Conservation (phyloP, 345 rosid genomes). For the Euphorbia tirucalli region DNA sequence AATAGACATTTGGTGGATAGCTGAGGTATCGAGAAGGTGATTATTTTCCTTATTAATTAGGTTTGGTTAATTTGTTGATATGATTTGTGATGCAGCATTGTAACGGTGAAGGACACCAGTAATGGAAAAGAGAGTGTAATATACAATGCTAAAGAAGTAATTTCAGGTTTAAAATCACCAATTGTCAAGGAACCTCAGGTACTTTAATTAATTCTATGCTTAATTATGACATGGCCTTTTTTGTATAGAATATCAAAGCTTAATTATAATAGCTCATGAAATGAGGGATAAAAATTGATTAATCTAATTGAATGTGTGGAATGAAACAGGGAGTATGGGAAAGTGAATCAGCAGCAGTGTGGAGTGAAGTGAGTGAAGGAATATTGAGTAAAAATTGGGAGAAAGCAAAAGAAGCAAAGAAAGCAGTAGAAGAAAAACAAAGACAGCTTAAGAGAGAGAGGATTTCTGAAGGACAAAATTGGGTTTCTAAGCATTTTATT, state of each 20-base stretch:
- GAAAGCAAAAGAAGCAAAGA: slow-evolving; percentile 72
- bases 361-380: slow-evolving; percentile 63
- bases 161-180: slow-evolving; percentile 57
- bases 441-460: slow-evolving; percentile 47
- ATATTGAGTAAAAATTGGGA: slow-evolving; percentile 65
- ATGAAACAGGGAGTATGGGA: slow-evolving; percentile 42
- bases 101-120: slow-evolving; percentile 47
- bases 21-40: no score
- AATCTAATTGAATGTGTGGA: background rate
- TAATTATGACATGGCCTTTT: no score
- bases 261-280: no score
- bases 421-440: slow-evolving; percentile 37
- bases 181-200: slow-evolving; percentile 62
- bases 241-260: no score
- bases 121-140: slow-evolving; percentile 47
- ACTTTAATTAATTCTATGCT: no score
- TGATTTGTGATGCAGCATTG: slow-evolving; percentile 39
- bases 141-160: slow-evolving; percentile 57
- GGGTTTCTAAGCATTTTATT: slow-evolving; percentile 70
- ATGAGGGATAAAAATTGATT: no score
- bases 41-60: no score
- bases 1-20: no score
- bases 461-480: slow-evolving; percentile 41
- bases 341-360: slow-evolving; percentile 65
- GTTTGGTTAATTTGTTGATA: no score